phyloP scores from a whole-genome alignment of 768 basidiomycete genomes.

The Lanmaoa pseudosensibilis region DNA sequence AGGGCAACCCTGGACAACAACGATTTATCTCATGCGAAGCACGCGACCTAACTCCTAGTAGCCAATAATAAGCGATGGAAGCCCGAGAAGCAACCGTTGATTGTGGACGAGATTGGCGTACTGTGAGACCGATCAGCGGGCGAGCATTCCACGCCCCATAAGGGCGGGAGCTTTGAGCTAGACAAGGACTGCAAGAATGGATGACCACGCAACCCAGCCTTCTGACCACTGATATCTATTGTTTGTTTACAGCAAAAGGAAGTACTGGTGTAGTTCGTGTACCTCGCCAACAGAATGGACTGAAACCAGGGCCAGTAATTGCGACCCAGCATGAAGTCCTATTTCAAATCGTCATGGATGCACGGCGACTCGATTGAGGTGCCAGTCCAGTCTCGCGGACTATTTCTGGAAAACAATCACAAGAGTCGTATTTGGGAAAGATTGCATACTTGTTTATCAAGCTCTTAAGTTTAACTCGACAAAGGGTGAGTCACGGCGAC shows the following conservation, averaged over 20 bases:
- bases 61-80: conserved; percentile 19
- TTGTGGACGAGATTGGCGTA: conserved; percentile 24
- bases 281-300: background rate
- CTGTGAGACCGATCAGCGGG: conserved; percentile 23
- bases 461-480: conserved; percentile 4
- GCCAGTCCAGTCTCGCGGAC: conserved; percentile 1
- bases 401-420: conserved; percentile 7
- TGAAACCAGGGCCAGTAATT: conserved; percentile 20
- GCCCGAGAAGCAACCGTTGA: conserved; percentile 18
- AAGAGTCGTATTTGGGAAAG: conserved; percentile 4
- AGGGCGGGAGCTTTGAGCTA: background rate
- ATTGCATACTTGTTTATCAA: background rate
- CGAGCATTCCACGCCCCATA: conserved; percentile 1
- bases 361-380: background rate
- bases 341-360: background rate
- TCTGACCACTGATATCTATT: background rate
- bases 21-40: conserved; percentile 21
- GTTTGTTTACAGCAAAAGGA: conserved; percentile 8
- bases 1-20: conserved; percentile 4
- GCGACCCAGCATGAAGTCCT: background rate
- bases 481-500: conserved; percentile 20
- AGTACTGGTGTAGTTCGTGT: background rate
- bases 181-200: conserved; percentile 1
- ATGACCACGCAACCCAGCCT: background rate
- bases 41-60: conserved; percentile 13